Evolutionary conservation across 345 rosid genomes (phyloP).

Genomic region (Euphorbia peplus): DNA sequence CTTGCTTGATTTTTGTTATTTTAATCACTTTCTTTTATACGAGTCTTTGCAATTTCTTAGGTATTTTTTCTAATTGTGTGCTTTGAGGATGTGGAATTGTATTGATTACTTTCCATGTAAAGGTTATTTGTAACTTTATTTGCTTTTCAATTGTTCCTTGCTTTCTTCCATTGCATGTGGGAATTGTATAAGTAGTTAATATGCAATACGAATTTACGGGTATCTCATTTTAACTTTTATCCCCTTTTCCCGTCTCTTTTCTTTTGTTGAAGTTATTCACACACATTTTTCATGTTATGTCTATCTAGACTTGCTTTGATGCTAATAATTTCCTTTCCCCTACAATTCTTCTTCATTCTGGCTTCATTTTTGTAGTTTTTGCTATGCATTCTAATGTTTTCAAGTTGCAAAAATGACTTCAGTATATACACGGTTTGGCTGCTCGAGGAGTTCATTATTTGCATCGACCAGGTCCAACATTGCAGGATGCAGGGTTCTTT

Average conservation of each 20-base stretch:
- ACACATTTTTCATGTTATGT: not conserved
- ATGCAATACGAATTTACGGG: not conserved
- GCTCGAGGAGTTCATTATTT: constrained; percentile 94
- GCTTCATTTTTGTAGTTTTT: not conserved
- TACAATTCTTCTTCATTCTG: not conserved
- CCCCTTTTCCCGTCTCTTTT: not conserved
- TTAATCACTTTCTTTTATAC: not conserved
- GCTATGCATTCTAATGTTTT: not conserved
- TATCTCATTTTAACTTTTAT: not conserved
- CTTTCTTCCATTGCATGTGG: not conserved
- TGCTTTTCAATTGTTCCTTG: not conserved
- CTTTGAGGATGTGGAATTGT: not conserved
- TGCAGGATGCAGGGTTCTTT: constrained; percentile 85
- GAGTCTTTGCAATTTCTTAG: not conserved
- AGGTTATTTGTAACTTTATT: not conserved
- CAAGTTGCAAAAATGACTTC: constrained; percentile 16
- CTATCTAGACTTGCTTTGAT: not conserved
- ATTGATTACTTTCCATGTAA: not conserved
- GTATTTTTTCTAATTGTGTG: not conserved
- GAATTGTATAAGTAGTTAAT: not conserved
- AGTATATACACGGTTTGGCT: constrained; percentile 95
- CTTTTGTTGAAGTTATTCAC: not conserved
- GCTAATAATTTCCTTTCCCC: not conserved
- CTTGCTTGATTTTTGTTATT: constrained; percentile 7
- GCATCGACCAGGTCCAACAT: constrained; percentile 80